Evolutionary conservation across 164 flowering plant species (phyloP).

Genomic region (Magnolia sinica): DNA sequence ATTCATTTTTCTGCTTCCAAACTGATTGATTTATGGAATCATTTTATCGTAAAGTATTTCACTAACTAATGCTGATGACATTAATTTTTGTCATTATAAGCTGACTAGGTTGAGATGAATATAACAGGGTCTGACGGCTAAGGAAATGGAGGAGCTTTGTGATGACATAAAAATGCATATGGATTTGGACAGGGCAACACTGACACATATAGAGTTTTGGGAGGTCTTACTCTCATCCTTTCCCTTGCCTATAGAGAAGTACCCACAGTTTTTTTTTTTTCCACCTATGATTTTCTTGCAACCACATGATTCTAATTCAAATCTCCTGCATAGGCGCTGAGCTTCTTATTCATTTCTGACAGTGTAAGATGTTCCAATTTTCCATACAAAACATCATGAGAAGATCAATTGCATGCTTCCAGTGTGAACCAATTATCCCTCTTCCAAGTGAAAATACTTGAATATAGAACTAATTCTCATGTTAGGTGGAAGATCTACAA

Average conservation of each 20-base stretch:
- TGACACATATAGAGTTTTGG: conserved; percentile 81
- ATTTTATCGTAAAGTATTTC: background rate
- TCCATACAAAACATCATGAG: no score
- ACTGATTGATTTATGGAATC: no score
- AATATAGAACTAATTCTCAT: no score
- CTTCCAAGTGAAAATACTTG: no score
- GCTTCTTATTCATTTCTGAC: no score
- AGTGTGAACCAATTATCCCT: no score
- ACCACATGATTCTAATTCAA: no score
- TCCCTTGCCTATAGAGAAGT: background rate
- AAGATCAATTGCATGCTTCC: no score
- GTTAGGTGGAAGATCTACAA: no score
- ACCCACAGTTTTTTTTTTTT: no score
- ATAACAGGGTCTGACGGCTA: conserved; percentile 81
- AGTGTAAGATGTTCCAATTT: no score
- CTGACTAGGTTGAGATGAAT: conserved; percentile 5
- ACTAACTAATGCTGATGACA: background rate
- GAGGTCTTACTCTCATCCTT: conserved; percentile 47
- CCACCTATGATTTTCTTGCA: background rate
- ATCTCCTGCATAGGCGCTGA: no score
- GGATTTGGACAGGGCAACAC: conserved; percentile 74
- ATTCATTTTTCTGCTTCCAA: background rate
- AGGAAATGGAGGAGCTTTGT: conserved; percentile 95
- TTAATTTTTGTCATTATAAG: background rate
- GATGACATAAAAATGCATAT: conserved; percentile 95